Base-by-base conservation (phyloP, 495 filamentous ascomycete species). In the Neurospora tetrasperma region DNA sequence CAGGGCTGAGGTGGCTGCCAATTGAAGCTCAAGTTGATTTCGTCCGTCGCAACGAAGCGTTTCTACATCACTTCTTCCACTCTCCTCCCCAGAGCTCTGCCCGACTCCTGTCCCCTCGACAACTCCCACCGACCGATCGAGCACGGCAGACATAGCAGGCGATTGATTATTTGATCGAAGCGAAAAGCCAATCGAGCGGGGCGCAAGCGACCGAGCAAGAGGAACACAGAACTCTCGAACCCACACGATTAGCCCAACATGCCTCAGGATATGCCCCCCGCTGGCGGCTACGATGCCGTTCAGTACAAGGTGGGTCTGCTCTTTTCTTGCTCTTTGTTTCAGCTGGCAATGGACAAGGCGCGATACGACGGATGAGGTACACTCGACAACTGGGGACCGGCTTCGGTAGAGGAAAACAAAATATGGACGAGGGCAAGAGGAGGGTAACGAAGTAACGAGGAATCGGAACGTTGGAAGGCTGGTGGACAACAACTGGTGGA, bases 221-320 rank as follows among this genome's bases (percentile, higher is more conserved):
- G 38, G 70, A 72, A 35, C 73, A 74, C n/a, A 74, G 62, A 14
- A 70, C 54, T 66, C 54, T 66, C 54, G 54, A 31, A 18, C 54
- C 54, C 54, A 27, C 71, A 69, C 16, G 46, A 10, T 31, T 77
- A 44, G 78, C 78, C 83, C 86, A 79, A 38, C 70, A 91, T 92
- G 90, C 88, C 88, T 79, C 90, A 92, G 89, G 96, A 98, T 89
- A 92, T 99, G 86, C 96, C 96, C 83, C 96, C 96, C 75, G 78
- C 81, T 78, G 96, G 96, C 85, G 96, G 96, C 87, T 99, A 99
- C 82, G 91, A 88, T 78, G 91, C 94, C 76, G 90, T 99, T 70
- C 96, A 98, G 83, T 99, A 97, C 87, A 97, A 97, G 89, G 92
- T 94, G 82, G 76, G 86, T 83, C 73, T 70, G 41, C n/a, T 41